phyloP scores from a whole-genome alignment of 2,329 filamentous ascomycete genomes.

The Fusarium zealandicum region DNA sequence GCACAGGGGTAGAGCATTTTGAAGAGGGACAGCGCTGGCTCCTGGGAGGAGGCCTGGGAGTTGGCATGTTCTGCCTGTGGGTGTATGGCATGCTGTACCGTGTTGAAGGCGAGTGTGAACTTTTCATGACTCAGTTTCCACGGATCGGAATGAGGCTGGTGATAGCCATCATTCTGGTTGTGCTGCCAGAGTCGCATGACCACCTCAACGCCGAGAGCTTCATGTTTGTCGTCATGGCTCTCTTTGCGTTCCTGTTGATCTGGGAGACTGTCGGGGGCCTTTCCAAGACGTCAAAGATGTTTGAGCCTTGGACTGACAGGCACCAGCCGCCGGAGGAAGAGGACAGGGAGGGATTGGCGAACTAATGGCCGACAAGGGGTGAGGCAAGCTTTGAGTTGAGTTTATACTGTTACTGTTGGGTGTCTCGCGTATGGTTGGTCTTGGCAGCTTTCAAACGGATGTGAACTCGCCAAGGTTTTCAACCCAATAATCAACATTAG shows the following conservation, averaged over 20 bases:
- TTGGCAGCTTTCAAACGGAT: too few relatives aligned
- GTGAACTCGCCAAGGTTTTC: too few relatives aligned
- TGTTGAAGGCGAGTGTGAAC: conserved; percentile 46
- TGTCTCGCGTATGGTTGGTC: too few relatives aligned
- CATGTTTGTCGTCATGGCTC: conserved; percentile 52
- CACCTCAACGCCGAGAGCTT: conserved; percentile 45
- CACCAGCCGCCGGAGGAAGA: conserved; percentile 41
- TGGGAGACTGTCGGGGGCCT: conserved; percentile 54
- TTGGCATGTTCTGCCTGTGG: conserved; percentile 55
- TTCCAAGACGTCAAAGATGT: conserved; percentile 40
- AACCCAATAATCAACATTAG: too few relatives aligned
- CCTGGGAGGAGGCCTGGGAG: conserved; percentile 54
- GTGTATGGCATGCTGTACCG: conserved; percentile 52
- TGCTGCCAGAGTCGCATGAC: conserved; percentile 48
- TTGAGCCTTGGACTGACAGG: conserved; percentile 46
- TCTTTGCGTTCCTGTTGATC: conserved; percentile 51
- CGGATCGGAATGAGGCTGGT: conserved; percentile 48
- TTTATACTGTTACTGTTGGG: too few relatives aligned
- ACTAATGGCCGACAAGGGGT: background rate
- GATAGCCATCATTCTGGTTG: conserved; percentile 43
- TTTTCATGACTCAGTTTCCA: conserved; percentile 46
- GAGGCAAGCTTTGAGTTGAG: background rate
- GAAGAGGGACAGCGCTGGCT: conserved; percentile 56
- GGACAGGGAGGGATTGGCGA: conserved; percentile 26
- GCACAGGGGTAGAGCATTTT: conserved; percentile 49